phyloP scores from a whole-genome alignment of 2,329 filamentous ascomycete genomes.

The Talaromyces verruculosus region DNA sequence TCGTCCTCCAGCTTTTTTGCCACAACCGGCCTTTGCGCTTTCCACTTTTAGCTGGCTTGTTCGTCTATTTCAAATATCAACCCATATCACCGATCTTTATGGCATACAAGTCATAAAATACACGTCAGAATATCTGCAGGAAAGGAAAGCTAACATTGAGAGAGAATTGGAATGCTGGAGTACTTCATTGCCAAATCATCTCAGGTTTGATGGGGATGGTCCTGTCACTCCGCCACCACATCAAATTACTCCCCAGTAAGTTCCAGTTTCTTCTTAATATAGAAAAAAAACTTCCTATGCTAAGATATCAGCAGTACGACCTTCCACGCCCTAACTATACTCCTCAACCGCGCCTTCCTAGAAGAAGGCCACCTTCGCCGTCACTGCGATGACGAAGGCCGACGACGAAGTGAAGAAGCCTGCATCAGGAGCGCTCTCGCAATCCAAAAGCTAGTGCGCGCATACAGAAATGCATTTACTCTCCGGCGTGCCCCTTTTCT shows the following conservation, averaged over 20 bases:
- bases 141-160: background rate
- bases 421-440: slow-evolving; percentile 21
- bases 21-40: background rate
- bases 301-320: background rate
- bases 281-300: background rate
- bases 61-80: background rate
- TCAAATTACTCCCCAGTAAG: background rate
- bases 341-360: background rate
- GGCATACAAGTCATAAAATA: background rate
- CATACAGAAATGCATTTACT: slow-evolving; percentile 18
- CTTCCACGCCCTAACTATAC: background rate
- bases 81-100: background rate
- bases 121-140: background rate
- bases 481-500: background rate
- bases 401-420: slow-evolving; percentile 11
- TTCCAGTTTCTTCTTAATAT: background rate
- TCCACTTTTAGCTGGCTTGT: background rate
- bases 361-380: slow-evolving; percentile 14
- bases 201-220: background rate
- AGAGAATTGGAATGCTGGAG: background rate
- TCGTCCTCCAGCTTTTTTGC: background rate
- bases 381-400: slow-evolving; percentile 11
- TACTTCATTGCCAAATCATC: background rate
- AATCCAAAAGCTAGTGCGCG: slow-evolving; percentile 21
- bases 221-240: background rate